Base-by-base conservation (phyloP, 2,329 filamentous ascomycete genomes). In the Fusarium sp. region DNA sequence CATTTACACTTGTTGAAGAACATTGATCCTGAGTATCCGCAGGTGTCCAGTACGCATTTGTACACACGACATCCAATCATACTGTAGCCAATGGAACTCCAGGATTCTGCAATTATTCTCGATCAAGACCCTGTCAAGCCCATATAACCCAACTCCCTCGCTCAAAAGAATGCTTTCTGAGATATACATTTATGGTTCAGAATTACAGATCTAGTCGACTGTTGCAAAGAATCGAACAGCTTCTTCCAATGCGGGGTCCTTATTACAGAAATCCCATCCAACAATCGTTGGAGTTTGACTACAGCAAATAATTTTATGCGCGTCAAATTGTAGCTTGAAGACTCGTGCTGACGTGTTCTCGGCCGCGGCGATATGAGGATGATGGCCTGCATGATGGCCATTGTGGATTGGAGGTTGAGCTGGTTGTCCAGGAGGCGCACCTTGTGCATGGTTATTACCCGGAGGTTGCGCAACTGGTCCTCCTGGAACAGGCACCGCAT, bases 251-350 rank as follows among this genome's bases (percentile, higher is more conserved):
- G 97, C 93, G 62, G 88, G 83, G 74, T 99, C 95, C 9, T 90
- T 92, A 75, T 95, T 94, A 67, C 95, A 96, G 86, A 98, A 99
- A 82, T 99, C 96, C 96, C 96, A 99, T 1, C 95, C 96, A 1
- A 98, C 94, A 79, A 99, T 98, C 21, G 93, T 91, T 43, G 92
- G 92, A 64, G 96, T 94, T 81, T 98, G 95, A 73, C 93, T 96
- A 80, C 96, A 98, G 84, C 95, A 98, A 61, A 99, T 93, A 75
- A 99, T 97, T 77, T 95, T 91, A 28, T 95, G 89, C 2, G 95
- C 94, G 80, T 99, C 96, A 76, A 98, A 99, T 81, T 99, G 96
- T 40, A 98, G 86, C 83, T 99, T 99, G 86, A 98, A 99, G 6
- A 99, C 93, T 30, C 96, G 84, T 12, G 87, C 85, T 16, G 86